These are phyloP conservation scores for Leishmania major DNA, from an alignment of 208 protist species.

Conservation along the genomic window DNA sequence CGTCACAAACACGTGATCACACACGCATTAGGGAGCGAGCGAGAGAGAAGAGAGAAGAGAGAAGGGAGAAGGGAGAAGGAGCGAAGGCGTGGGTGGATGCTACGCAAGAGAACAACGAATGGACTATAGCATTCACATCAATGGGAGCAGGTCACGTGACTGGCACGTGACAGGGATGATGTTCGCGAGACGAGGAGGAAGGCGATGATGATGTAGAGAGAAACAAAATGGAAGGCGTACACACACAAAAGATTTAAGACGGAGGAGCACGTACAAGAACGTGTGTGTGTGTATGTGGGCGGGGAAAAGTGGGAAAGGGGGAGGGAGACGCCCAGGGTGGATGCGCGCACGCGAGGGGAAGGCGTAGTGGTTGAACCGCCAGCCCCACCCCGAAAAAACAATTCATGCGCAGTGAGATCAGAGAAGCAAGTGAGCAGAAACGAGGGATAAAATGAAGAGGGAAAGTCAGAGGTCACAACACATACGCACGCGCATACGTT, in stretches of 20 bases:
- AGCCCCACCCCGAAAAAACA: neutral
- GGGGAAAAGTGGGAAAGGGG: neutral
- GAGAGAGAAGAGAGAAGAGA: neutral
- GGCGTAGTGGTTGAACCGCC: neutral
- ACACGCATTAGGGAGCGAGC: neutral
- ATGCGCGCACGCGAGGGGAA: neutral
- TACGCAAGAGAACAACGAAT: neutral
- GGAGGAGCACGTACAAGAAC: neutral
- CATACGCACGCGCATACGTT: neutral
- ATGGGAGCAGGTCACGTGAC: neutral
- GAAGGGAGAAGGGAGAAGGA: neutral
- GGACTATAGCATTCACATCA: neutral
- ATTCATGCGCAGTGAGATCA: neutral
- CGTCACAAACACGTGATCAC: too few species aligned
- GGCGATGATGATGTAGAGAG: neutral
- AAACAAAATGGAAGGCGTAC: neutral
- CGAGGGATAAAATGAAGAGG: neutral
- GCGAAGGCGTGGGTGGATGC: neutral
- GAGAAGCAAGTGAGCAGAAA: neutral
- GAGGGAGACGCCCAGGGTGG: neutral
- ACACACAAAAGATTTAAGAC: neutral
- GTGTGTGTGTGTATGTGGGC: neutral
- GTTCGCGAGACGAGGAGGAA: neutral
- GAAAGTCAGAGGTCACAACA: neutral
- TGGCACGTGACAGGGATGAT: neutral